Evolutionary conservation across 1,284 basidiomycete genomes (phyloP), one percentile per base, ranked within the genome.

Genomic region (Fistulina hepatica): DNA sequence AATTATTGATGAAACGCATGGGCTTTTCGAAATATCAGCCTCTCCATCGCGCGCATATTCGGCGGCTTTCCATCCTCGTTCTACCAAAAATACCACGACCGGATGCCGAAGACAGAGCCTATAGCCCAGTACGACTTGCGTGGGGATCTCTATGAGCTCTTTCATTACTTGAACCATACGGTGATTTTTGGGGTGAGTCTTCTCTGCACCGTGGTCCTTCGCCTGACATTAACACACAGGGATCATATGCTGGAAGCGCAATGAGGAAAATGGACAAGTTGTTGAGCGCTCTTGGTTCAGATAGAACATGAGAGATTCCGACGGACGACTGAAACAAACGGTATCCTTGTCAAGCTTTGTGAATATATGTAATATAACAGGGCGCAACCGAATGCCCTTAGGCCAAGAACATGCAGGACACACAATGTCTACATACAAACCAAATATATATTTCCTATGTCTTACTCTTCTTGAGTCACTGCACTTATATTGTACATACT

Each of bases 111-210:
- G 51, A 69, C 73, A 0, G 66, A 81, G 36, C 88, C 88, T 3
- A 64, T 62, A 2, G 67, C 70, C 4, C 69, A 90, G 50, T 86
- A 89, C 50, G 67, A 71, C 17, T 59, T 82, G 35, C 70, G 89
- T 17, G 67, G 65, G 24, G 72, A 81, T 41, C 59, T 91, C 20
- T 92, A 92, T 51, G 78, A 90, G 57, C 60, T 91, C 27, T 93
- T 86, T 48, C 89, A 93, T 57, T 88, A 91, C 53, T 61, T 92
- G 44, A 93, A 92, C 49, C 84, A 86, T 49, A 80, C 81, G 0
- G 61, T 81, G 6, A 51, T 86, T 5, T 85, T 85, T 46, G 76
- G 78, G 41, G 82, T 81, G 48, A 57, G 74, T 61, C 2, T 24
- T 21, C 36, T 35, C 11, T 5, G 15, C n/a, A 26, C 23, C 13